Base-by-base conservation (phyloP, 106 monocot species). In the Allium sativum region DNA sequence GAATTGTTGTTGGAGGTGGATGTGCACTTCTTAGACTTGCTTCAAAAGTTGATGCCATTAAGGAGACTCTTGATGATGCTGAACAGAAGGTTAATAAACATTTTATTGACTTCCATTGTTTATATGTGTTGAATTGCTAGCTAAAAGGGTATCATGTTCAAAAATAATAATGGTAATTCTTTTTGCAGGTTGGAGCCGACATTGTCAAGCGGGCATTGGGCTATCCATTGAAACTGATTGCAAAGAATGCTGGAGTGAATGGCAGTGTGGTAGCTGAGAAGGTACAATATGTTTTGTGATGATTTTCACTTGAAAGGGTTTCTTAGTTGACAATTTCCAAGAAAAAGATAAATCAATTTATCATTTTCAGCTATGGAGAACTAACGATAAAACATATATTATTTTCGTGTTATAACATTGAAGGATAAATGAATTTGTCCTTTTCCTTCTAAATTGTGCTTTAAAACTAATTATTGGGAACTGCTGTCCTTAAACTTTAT, bases 241-340 rank as follows among this genome's bases (percentile, higher is more conserved):
- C 87, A 17, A 87, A 87, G 70, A 87, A 87, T 74, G 87, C 87
- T 58, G 87, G 87, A 31, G 82, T 82, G 42, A 87, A 87, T 69
- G 87, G 87, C 59, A 87, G 82, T 50, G 87, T 87, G 42, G 87
- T 87, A 15, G 56, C 55, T 46, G 87, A 87, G 76, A 87, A 87
- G 79, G 87, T 87, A 55, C 59, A 50, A 31, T 31, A 13, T 51
- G 21, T 40, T 40, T 40, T 7, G 21, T 1, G 15, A 64, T 43
- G 48, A 7, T 1, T 13, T 7, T 59, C 15, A 7, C 40, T 42
- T 16, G 12, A 15, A 7, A 42, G 7, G 0, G 0, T 47, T 47
- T 8, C 47, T 47, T 12, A 47, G 47, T 8, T 12, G 12, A 47
- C 12, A 12, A n/a, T n/a, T n/a, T n/a, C n/a, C n/a, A n/a, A n/a